These are phyloP conservation scores for Candida verbasci DNA, from an alignment of 805 yeast genomes.

Conservation along the genomic window DNA sequence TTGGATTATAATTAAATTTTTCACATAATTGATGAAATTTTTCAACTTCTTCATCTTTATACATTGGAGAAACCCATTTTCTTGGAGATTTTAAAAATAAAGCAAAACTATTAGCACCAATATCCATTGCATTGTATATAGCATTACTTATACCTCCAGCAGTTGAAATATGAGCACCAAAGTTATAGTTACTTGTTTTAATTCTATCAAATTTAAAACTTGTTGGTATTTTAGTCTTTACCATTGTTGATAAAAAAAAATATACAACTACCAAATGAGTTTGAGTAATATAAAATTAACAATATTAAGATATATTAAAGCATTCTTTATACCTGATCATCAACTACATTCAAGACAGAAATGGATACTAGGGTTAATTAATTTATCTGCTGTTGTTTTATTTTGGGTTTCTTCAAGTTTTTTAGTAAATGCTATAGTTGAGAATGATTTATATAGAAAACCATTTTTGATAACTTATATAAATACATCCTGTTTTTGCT, in stretches of 20 bases:
- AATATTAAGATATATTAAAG: slow-evolving; percentile 10
- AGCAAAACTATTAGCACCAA: slow-evolving; percentile 80
- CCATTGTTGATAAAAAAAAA: neutral
- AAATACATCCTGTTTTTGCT: slow-evolving; percentile 78
- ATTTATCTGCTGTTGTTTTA: slow-evolving; percentile 70
- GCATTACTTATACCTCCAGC: slow-evolving; percentile 79
- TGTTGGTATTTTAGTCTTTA: slow-evolving; percentile 1
- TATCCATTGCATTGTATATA: slow-evolving; percentile 45
- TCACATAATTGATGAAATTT: slow-evolving; percentile 64
- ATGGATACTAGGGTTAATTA: slow-evolving; percentile 77
- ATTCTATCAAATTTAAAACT: slow-evolving; percentile 17
- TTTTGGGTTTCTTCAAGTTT: slow-evolving; percentile 93
- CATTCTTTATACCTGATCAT: slow-evolving; percentile 18
- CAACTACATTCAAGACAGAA: slow-evolving; percentile 29
- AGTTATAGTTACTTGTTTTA: slow-evolving; percentile 35
- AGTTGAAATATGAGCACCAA: slow-evolving; percentile 87
- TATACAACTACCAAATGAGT: slow-evolving; percentile 2
- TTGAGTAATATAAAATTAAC: slow-evolving; percentile 5
- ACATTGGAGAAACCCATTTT: slow-evolving; percentile 83
- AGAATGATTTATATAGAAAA: slow-evolving; percentile 66
- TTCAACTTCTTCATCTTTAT: slow-evolving; percentile 59
- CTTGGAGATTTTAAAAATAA: slow-evolving; percentile 86
- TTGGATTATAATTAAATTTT: slow-evolving; percentile 62
- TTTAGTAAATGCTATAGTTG: slow-evolving; percentile 72
- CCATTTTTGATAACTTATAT: slow-evolving; percentile 91